A percentile compares a stretch with the other conserved stretches of the same genome.
These are phyloP conservation scores for Spathaspora passalidarum DNA, from an alignment of 805 yeast genomes.

Conservation along the genomic window DNA sequence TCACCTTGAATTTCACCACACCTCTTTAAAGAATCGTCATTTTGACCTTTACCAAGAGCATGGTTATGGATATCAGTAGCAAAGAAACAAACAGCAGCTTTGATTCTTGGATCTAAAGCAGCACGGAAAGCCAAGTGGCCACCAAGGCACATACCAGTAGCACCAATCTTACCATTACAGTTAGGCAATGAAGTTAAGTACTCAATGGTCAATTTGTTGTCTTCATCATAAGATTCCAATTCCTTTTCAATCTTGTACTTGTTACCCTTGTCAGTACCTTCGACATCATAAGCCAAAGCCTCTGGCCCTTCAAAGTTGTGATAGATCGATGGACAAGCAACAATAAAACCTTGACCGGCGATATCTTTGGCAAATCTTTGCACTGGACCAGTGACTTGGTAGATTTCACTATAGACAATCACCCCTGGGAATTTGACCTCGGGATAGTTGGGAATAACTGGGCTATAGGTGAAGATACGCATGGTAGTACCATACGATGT, in stretches of 20 bases:
- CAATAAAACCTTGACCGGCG: constrained; percentile 77
- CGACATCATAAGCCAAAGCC: constrained; percentile 64
- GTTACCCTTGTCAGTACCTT: constrained; percentile 77
- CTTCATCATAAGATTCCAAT: constrained; percentile 72
- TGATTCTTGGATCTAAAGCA: constrained; percentile 59
- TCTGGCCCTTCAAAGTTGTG: constrained; percentile 68
- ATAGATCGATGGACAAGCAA: constrained; percentile 75
- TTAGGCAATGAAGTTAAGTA: constrained; percentile 55
- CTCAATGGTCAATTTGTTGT: constrained; percentile 60
- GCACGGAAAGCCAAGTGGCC: constrained; percentile 78
- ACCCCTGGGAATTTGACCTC: constrained; percentile 79
- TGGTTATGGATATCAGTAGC: constrained; percentile 77
- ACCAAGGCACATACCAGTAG: constrained; percentile 86
- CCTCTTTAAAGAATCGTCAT: constrained; percentile 64
- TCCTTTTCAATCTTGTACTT: constrained; percentile 63
- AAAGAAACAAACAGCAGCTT: constrained; percentile 72
- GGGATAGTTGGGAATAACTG: constrained; percentile 71
- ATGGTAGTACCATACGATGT: constrained; percentile 67
- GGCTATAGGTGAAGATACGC: constrained; percentile 65
- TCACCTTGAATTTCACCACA: constrained; percentile 57
- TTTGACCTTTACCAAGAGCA: constrained; percentile 59
- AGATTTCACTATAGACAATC: constrained; percentile 73
- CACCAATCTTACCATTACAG: constrained; percentile 71
- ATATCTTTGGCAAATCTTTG: constrained; percentile 72
- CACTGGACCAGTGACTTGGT: constrained; percentile 82